Evolutionary conservation across 768 basidiomycete species (phyloP).

Genomic region (Termitomyces sp.): DNA sequence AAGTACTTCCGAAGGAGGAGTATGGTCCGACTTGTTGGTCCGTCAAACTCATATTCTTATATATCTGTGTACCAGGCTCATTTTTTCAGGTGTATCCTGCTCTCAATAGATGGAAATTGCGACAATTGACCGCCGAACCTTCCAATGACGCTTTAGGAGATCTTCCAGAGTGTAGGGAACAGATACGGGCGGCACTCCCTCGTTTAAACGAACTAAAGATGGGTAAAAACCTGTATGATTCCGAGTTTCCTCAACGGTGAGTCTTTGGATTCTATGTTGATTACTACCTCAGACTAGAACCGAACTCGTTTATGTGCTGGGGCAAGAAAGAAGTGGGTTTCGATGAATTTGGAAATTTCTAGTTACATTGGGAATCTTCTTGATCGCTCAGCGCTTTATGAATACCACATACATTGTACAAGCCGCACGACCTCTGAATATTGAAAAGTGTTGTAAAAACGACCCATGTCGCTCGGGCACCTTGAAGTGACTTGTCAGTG

Average conservation of each 20-base stretch:
- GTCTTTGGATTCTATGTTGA: neutral
- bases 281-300: neutral
- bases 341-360: no score
- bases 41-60: neutral
- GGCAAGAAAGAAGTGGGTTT: no score
- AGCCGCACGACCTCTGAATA: no score
- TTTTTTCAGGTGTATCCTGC: neutral
- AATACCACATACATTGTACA: no score
- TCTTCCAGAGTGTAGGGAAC: neutral
- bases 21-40: neutral
- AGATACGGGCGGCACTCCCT: neutral
- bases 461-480: no score
- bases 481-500: no score
- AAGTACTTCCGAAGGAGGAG: neutral
- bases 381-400: no score
- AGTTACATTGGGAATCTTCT: no score
- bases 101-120: slow-evolving; percentile 1
- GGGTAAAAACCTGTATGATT: neutral
- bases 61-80: neutral
- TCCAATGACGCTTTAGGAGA: slow-evolving; percentile 1
- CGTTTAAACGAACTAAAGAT: neutral
- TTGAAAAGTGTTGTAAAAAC: no score
- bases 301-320: neutral
- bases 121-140: neutral
- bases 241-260: neutral